Base-by-base conservation (phyloP, 371 early-diverging fungal genomes). In the Parasitella parasitica region DNA sequence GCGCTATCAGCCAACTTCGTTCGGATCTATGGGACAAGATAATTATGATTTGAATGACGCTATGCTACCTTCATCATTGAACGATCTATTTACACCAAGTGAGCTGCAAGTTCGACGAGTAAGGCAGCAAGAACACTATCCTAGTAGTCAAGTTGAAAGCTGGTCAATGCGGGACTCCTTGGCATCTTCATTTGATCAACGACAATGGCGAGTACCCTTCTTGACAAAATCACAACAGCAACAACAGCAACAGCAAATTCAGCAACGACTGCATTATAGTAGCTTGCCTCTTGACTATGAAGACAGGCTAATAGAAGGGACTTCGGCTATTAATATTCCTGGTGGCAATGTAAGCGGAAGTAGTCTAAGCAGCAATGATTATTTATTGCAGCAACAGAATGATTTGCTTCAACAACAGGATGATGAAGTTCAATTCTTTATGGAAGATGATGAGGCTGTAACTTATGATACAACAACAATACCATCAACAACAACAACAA, bases 61-160 rank as follows among this genome's bases (percentile, higher is more conserved):
- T 11, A 72, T 82, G 64, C 54, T 86, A 8, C 86, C 86, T 4
- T 76, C 86, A 5, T 86, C 86, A 8, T 61, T 86, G n/a, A 83
- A 80, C 50, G 86, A 86, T 32, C 59, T 86, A 18, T 72, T 86
- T 69, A 86, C 84, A 11, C 80, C 82, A 2, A 74, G 61, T 13
- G 84, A 84, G 54, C 66, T 80, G 12, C 69, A 76, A 28, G 57
- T 67, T 4, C 71, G 72, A 52, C 58, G 62, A 64, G 53, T 71
- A 18, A 76, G 69, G 70, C 75, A 59, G 53, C 73, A 57, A 64
- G 59, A 58, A 34, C n/a, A 24, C 20, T 43, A 16, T 43, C 43
- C 43, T 13, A 39, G 6, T 28, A 22, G 9, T 9, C n/a, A n/a
- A 5, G 8, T 7, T n/a, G 43, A 43, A 20, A 43, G 20, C 4